phyloP scores from a whole-genome alignment of 2,329 filamentous ascomycete species.

The Trichothecium roseum region DNA sequence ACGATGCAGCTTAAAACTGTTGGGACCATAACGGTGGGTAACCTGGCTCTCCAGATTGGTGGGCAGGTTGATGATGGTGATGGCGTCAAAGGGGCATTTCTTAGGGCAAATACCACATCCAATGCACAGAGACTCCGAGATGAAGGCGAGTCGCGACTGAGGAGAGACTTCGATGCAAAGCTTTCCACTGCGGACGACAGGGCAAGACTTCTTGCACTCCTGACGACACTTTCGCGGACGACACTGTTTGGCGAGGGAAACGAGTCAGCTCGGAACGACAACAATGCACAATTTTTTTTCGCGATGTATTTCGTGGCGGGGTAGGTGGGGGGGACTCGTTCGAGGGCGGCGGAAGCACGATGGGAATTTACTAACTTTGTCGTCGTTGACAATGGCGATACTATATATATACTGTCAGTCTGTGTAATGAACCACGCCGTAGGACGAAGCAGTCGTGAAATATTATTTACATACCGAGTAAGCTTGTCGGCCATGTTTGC shows the following conservation, averaged over 20 bases:
- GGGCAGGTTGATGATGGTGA: constrained; percentile 99
- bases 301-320: constrained; percentile 4
- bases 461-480: constrained; percentile 59
- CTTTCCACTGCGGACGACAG: constrained; percentile 94
- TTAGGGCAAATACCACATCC: constrained; percentile 99
- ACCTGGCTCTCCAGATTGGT: constrained; percentile 98
- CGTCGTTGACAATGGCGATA: constrained; percentile 97
- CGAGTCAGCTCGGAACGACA: constrained; percentile 8
- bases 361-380: constrained; percentile 62
- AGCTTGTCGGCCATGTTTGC: constrained; percentile 81
- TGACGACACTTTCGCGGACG: constrained; percentile 72
- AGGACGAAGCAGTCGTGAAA: too few species aligned
- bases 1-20: constrained; percentile 98
- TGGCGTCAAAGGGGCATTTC: constrained; percentile 97
- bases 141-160: constrained; percentile 91
- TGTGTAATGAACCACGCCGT: not conserved
- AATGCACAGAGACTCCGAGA: constrained; percentile 91
- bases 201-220: constrained; percentile 98
- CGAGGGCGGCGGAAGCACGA: constrained; percentile 13
- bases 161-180: constrained; percentile 89
- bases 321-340: constrained; percentile 6
- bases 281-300: not conserved
- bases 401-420: constrained; percentile 32
- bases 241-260: constrained; percentile 21
- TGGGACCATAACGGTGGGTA: constrained; percentile 96